Conservation (phyloP, 192 early-diverging fungal species). For the Linnemannia elongata region DNA sequence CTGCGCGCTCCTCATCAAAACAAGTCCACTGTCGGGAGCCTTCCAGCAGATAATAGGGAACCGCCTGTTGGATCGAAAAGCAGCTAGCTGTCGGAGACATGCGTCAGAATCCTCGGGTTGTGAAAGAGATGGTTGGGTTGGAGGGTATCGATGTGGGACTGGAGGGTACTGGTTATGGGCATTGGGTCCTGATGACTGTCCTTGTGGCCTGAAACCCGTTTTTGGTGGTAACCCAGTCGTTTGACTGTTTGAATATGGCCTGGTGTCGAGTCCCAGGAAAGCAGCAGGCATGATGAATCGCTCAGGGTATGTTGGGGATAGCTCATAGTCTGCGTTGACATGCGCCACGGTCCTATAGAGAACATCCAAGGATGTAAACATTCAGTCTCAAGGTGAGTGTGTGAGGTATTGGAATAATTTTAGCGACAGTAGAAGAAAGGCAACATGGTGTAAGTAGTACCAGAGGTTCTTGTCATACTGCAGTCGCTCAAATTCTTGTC, state of each 20-base stretch:
- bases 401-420: not conserved
- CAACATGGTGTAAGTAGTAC: not conserved
- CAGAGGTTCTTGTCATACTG: conserved; percentile 41
- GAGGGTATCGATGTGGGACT: not conserved
- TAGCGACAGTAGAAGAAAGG: not conserved
- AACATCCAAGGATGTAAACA: not conserved
- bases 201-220: not conserved
- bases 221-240: not conserved
- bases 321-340: conserved; percentile 45
- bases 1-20: conserved; percentile 59
- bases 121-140: not conserved
- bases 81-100: conserved; percentile 40
- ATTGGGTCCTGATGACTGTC: not conserved
- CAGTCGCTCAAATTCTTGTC: conserved; percentile 52
- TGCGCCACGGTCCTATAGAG: conserved; percentile 46
- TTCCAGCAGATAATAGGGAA: conserved; percentile 62
- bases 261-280: conserved; percentile 21
- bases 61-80: conserved; percentile 49
- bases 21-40: conserved; percentile 33
- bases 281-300: conserved; percentile 50
- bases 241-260: conserved; percentile 8
- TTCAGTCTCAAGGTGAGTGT: not conserved
- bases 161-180: not conserved
- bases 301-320: conserved; percentile 60
- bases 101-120: not conserved